These are phyloP conservation scores for Coniochaeta prunicola DNA, from an alignment of 2,329 filamentous ascomycete genomes.

Conservation along the genomic window DNA sequence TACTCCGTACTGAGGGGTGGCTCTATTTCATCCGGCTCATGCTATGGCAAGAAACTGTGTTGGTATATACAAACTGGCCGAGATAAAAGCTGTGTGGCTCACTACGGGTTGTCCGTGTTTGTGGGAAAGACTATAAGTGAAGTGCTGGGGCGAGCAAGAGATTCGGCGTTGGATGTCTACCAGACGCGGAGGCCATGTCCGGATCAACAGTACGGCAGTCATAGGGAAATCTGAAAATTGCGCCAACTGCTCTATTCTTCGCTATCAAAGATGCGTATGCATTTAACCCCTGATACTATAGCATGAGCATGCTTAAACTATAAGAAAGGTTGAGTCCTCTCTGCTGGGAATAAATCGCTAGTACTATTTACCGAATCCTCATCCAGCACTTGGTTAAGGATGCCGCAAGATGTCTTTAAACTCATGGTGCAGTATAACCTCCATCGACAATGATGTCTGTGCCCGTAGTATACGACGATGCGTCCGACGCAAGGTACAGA, in stretches of 20 bases:
- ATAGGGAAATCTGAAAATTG: too few relatives aligned
- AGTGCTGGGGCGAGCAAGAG: not conserved
- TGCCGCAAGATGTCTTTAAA: not conserved
- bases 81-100: not conserved
- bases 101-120: not conserved
- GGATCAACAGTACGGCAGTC: too few relatives aligned
- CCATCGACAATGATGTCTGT: constrained; percentile 70
- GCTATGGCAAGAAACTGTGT: not conserved
- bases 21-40: too few relatives aligned
- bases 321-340: not conserved
- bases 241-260: too few relatives aligned
- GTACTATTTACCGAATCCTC: not conserved
- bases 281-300: too few relatives aligned
- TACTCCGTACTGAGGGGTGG: too few relatives aligned
- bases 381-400: not conserved
- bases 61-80: not conserved
- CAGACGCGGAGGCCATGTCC: too few relatives aligned
- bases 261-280: too few relatives aligned
- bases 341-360: not conserved
- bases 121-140: not conserved
- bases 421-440: constrained; percentile 54
- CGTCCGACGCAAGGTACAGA: constrained; percentile 74
- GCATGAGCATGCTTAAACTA: not conserved
- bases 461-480: constrained; percentile 74
- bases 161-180: too few relatives aligned